Percentiles rank a stretch among this genome's conserved stretches.
Conservation (phyloP, 2,329 filamentous ascomycete genomes). For the Aschersonia sp. region DNA sequence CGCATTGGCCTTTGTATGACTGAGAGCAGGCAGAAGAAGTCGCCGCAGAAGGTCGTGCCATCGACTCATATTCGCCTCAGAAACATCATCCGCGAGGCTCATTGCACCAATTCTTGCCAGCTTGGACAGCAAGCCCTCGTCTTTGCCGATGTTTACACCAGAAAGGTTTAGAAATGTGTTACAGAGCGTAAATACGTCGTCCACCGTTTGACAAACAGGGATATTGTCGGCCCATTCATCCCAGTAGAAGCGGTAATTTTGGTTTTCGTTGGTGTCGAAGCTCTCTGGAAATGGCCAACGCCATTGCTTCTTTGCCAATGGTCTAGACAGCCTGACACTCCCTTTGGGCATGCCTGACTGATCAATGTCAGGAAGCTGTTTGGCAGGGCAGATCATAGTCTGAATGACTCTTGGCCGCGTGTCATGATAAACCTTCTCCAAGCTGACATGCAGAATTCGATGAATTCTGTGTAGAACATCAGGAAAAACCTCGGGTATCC, state of each 20-base stretch:
- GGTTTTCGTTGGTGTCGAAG: conserved; percentile 57
- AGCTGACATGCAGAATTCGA: conserved; percentile 68
- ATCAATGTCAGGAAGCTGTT: conserved; percentile 37
- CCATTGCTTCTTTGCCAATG: conserved; percentile 50
- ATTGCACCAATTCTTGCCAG: conserved; percentile 71
- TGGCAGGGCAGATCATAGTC: conserved; percentile 23
- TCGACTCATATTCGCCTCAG: conserved; percentile 53
- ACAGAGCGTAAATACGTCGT: conserved; percentile 82
- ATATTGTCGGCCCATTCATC: conserved; percentile 94
- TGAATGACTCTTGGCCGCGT: conserved; percentile 21
- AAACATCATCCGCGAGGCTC: conserved; percentile 56
- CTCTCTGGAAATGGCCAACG: conserved; percentile 78
- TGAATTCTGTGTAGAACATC: conserved; percentile 70
- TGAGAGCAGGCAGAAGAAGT: conserved; percentile 76
- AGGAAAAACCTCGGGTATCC: conserved; percentile 74
- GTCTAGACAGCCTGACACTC: conserved; percentile 43
- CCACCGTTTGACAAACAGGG: conserved; percentile 76
- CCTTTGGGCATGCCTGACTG: conserved; percentile 57
- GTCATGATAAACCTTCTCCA: conserved; percentile 55
- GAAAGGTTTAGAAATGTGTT: conserved; percentile 72
- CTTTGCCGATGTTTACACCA: conserved; percentile 79
- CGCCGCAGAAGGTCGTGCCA: conserved; percentile 80
- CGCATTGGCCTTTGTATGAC: conserved; percentile 72
- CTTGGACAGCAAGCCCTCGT: conserved; percentile 63
- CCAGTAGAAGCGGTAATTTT: conserved; percentile 90